These are phyloP conservation scores for Mycena citricolor DNA, from an alignment of 1,284 basidiomycete species.

Conservation along the genomic window DNA sequence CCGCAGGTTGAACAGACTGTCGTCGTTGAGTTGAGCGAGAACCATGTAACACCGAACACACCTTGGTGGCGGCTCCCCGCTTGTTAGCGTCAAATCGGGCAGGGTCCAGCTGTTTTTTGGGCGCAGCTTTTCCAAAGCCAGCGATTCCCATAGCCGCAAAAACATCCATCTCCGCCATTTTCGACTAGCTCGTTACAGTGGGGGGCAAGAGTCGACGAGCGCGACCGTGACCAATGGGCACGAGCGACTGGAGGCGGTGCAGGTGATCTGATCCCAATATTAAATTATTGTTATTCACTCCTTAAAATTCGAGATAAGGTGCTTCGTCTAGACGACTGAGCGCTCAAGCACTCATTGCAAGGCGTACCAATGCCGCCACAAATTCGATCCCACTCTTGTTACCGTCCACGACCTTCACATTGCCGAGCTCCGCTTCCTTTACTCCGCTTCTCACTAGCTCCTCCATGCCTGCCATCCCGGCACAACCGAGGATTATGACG, in stretches of 20 bases:
- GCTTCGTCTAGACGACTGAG: too few relatives aligned
- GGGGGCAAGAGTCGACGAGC: neutral
- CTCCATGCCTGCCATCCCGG: constrained; percentile 29
- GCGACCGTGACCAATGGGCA: too few relatives aligned
- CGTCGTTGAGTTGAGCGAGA: neutral
- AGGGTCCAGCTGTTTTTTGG: constrained; percentile 67
- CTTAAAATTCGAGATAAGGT: too few relatives aligned
- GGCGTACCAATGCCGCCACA: constrained; percentile 31
- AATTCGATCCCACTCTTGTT: constrained; percentile 37
- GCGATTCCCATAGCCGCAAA: constrained; percentile 79
- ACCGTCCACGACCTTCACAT: constrained; percentile 35
- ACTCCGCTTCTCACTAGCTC: constrained; percentile 30
- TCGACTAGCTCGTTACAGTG: too few relatives aligned
- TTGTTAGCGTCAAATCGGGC: constrained; percentile 74
- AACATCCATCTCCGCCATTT: constrained; percentile 41
- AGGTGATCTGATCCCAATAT: neutral
- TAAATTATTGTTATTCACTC: neutral
- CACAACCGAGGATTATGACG: constrained; percentile 38
- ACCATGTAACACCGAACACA: neutral
- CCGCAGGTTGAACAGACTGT: constrained; percentile 2
- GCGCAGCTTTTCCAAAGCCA: constrained; percentile 72
- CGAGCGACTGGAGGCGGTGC: too few relatives aligned
- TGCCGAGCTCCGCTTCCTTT: constrained; percentile 27
- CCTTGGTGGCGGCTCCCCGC: constrained; percentile 15
- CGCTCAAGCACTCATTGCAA: constrained; percentile 14